Evolutionary conservation across 805 yeast species (phyloP).

Genomic region (Nakazawaea wyomingensis): DNA sequence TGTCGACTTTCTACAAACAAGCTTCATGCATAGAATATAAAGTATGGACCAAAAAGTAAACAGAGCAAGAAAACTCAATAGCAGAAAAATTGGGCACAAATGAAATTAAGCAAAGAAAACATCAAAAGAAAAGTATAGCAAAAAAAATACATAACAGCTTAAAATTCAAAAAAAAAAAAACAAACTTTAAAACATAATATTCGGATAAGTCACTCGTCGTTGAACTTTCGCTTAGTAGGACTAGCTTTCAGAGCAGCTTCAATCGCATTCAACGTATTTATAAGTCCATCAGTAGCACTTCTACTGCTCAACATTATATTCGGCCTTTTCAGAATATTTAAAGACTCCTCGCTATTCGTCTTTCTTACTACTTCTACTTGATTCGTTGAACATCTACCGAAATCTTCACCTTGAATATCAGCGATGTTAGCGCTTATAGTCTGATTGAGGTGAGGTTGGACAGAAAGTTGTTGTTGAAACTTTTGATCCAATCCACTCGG

Average conservation of each 20-base stretch:
- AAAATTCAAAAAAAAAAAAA: too few relatives aligned
- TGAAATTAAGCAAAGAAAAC: too few relatives aligned
- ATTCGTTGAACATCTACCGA: slow-evolving; percentile 5
- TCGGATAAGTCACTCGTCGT: slow-evolving; percentile 5
- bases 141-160: too few relatives aligned
- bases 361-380: background rate
- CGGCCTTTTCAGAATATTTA: slow-evolving; percentile 7
- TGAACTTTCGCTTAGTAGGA: slow-evolving; percentile 10
- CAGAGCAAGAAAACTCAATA: background rate
- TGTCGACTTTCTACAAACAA: too few relatives aligned
- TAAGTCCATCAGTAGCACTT: slow-evolving; percentile 7
- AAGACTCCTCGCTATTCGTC: slow-evolving; percentile 9
- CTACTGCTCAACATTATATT: background rate
- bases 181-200: too few relatives aligned
- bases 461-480: background rate
- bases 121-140: too few relatives aligned
- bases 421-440: slow-evolving; percentile 8
- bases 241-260: background rate
- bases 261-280: slow-evolving; percentile 3
- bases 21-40: too few relatives aligned
- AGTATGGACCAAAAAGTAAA: background rate
- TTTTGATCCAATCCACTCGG: background rate
- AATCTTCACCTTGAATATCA: slow-evolving; percentile 13
- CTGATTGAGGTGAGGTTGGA: slow-evolving; percentile 1
- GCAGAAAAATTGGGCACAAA: too few relatives aligned